These are phyloP conservation scores for Physocladia obscura DNA, from an alignment of 192 early-diverging fungal genomes.

Conservation along the genomic window DNA sequence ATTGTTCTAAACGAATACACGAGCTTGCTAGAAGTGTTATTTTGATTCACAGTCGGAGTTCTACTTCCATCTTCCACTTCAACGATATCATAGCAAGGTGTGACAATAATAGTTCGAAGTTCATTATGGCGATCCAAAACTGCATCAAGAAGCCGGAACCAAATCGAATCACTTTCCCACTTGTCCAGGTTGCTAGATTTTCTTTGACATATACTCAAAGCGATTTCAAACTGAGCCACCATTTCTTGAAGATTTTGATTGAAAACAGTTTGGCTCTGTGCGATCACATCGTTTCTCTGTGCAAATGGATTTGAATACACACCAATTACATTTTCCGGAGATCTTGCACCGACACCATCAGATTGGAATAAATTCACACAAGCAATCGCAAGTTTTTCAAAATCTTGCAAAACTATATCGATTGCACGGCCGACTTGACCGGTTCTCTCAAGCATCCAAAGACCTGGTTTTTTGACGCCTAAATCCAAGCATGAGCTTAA, in stretches of 20 bases:
- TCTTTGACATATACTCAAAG: slow-evolving; percentile 29
- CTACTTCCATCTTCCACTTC: slow-evolving; percentile 2
- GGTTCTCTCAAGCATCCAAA: slow-evolving; percentile 44
- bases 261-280: background rate
- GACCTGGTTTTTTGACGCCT: slow-evolving; percentile 27
- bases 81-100: slow-evolving; percentile 3
- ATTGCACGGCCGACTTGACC: slow-evolving; percentile 38
- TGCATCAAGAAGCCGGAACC: slow-evolving; percentile 40
- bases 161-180: slow-evolving; percentile 32
- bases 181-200: slow-evolving; percentile 15
- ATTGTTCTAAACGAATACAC: slow-evolving; percentile 24
- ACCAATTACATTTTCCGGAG: background rate
- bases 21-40: slow-evolving; percentile 7
- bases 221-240: slow-evolving; percentile 23
- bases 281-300: slow-evolving; percentile 9
- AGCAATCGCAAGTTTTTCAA: background rate
- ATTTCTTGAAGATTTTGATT: background rate
- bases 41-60: background rate
- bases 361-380: slow-evolving; percentile 1
- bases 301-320: slow-evolving; percentile 21
- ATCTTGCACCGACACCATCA: background rate
- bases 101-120: background rate
- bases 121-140: slow-evolving; percentile 32
- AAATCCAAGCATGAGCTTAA: slow-evolving; percentile 28
- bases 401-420: slow-evolving; percentile 18